Evolutionary conservation across 78 protist genomes (phyloP).

Genomic region (Trichosphaerium sp.): DNA sequence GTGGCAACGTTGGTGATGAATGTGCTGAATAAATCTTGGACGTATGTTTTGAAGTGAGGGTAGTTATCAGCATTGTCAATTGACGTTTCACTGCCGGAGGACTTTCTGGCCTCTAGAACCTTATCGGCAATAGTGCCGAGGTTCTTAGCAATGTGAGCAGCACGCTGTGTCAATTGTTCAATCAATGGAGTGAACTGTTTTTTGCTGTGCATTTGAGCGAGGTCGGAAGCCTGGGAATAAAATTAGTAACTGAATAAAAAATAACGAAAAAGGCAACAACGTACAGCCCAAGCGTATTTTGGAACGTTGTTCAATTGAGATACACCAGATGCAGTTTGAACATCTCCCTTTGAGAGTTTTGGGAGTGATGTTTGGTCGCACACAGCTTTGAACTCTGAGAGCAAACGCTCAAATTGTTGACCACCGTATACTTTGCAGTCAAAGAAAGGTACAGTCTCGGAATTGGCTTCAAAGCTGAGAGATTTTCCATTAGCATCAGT

Average conservation of each 20-base stretch:
- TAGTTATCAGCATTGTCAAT: conserved; percentile 30
- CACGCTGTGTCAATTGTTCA: conserved; percentile 49
- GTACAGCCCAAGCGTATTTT: conserved; percentile 54
- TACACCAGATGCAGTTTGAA: conserved; percentile 59
- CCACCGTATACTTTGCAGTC: conserved; percentile 60
- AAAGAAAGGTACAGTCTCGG: conserved; percentile 48
- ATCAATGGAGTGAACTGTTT: conserved; percentile 50
- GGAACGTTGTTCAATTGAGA: conserved; percentile 53
- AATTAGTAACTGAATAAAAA: neutral
- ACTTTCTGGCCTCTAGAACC: conserved; percentile 26
- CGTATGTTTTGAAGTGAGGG: conserved; percentile 43
- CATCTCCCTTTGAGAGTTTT: conserved; percentile 41
- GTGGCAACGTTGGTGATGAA: neutral
- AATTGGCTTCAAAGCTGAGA: conserved; percentile 39
- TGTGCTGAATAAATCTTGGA: conserved; percentile 28
- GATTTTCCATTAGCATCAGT: conserved; percentile 33
- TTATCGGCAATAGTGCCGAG: conserved; percentile 35
- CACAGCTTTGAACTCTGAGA: conserved; percentile 59
- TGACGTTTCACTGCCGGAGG: neutral
- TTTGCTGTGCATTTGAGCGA: conserved; percentile 32
- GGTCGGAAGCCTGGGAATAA: conserved; percentile 42
- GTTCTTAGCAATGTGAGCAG: conserved; percentile 45
- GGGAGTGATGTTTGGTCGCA: conserved; percentile 48
- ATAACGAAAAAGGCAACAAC: neutral
- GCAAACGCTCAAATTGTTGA: conserved; percentile 58